Conservation (phyloP, 257 asterid genomes). For the Rehmannia glutinosa region DNA sequence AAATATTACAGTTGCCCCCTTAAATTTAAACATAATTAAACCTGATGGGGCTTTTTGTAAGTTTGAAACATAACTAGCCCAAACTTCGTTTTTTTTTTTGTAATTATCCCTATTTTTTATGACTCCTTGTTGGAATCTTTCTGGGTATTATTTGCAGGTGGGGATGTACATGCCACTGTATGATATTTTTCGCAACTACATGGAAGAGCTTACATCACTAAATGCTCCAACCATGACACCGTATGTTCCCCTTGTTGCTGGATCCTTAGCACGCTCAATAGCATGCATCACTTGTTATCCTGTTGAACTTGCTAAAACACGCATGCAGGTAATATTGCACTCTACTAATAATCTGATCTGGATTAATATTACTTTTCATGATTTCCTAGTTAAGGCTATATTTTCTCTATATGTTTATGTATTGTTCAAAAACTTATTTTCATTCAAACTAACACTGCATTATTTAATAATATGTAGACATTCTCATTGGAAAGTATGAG, state of each 20-base stretch:
- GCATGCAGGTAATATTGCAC: slow-evolving; percentile 69
- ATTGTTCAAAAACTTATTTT: no score
- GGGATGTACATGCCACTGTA: slow-evolving; percentile 90
- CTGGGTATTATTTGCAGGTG: slow-evolving; percentile 44
- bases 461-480: background rate
- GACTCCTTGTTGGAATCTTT: background rate
- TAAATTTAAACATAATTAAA: no score
- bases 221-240: slow-evolving; percentile 54
- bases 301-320: slow-evolving; percentile 86
- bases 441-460: no score
- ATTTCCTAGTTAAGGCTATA: background rate
- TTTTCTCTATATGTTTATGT: no score
- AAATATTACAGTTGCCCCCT: no score
- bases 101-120: no score
- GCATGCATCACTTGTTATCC: slow-evolving; percentile 89
- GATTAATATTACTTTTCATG: background rate
- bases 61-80: no score
- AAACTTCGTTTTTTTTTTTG: no score
- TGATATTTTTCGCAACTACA: slow-evolving; percentile 69
- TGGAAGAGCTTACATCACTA: slow-evolving; percentile 54
- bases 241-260: slow-evolving; percentile 76
- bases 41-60: no score
- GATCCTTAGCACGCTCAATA: slow-evolving; percentile 80
- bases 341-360: background rate
- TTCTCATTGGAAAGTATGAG: background rate